Percentiles rank a stretch among this genome's conserved stretches.
Evolutionary conservation across 139 green algal genomes (phyloP).

Genomic region (Deuterostichococcus epilithicus): DNA sequence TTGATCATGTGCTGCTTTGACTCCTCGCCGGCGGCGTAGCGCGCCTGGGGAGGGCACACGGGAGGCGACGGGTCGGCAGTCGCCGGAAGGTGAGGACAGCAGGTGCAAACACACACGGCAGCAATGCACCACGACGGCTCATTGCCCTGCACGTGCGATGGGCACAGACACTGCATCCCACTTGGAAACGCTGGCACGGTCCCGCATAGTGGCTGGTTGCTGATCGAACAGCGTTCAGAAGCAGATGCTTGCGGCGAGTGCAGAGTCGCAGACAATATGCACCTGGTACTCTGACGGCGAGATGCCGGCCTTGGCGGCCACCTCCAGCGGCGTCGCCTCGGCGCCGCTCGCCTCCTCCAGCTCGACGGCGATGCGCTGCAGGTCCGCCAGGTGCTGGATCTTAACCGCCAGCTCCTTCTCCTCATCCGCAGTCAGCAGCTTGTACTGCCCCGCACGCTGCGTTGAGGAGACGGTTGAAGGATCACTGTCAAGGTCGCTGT

Average conservation of each 20-base stretch:
- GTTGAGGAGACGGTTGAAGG: too few species aligned
- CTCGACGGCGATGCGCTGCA: slow-evolving; percentile 49
- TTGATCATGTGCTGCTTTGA: slow-evolving; percentile 83
- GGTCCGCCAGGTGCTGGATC: slow-evolving; percentile 64
- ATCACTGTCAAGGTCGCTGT: too few species aligned
- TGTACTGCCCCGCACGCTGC: slow-evolving; percentile 12
- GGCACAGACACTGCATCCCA: too few species aligned
- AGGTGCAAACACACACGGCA: too few species aligned
- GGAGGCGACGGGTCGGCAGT: too few species aligned
- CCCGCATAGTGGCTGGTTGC: too few species aligned
- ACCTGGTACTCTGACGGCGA: background rate
- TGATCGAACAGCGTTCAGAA: too few species aligned
- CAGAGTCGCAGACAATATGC: background rate
- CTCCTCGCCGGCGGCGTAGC: slow-evolving; percentile 40
- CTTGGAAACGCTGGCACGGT: too few species aligned
- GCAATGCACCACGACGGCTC: too few species aligned
- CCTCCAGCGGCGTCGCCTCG: slow-evolving; percentile 45
- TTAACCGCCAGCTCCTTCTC: slow-evolving; percentile 71
- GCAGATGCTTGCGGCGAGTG: slow-evolving; percentile 8
- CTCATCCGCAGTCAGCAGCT: slow-evolving; percentile 61
- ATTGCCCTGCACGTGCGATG: too few species aligned
- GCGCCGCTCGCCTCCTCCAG: slow-evolving; percentile 39
- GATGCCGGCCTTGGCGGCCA: slow-evolving; percentile 45
- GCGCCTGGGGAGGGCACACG: too few species aligned
- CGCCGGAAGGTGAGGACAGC: too few species aligned